Conservation (phyloP, 208 protist genomes). For the Trypanosoma avium region DNA sequence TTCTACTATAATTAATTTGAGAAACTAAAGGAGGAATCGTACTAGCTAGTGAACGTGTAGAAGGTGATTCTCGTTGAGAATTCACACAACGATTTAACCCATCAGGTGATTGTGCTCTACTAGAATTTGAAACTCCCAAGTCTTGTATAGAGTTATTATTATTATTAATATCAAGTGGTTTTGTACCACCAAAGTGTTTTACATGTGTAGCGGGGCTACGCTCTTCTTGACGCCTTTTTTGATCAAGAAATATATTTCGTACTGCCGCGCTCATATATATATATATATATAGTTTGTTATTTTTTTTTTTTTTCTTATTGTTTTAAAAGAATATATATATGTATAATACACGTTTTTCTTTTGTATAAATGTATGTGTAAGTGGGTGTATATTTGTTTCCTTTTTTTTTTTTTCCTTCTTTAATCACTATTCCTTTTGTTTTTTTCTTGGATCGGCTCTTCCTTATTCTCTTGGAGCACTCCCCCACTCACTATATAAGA, state of each 20-base stretch:
- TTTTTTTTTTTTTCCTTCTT: too few relatives aligned
- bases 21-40: too few relatives aligned
- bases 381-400: too few relatives aligned
- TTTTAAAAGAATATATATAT: constrained; percentile 2
- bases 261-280: not conserved
- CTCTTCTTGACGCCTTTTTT: too few relatives aligned
- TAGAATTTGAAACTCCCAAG: not conserved
- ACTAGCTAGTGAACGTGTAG: not conserved
- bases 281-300: too few relatives aligned
- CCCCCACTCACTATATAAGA: too few relatives aligned
- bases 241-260: constrained; percentile 13
- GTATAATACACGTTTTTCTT: too few relatives aligned
- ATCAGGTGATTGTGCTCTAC: not conserved
- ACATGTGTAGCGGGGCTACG: constrained; percentile 10
- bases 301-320: not conserved
- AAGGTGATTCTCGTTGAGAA: not conserved
- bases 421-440: too few relatives aligned
- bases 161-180: not conserved
- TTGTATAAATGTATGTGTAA: too few relatives aligned
- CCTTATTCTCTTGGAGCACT: too few relatives aligned
- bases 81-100: not conserved
- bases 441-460: too few relatives aligned
- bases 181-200: constrained; percentile 19
- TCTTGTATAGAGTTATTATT: not conserved
- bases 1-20: not conserved